phyloP scores from a whole-genome alignment of 129 eudicot species.

The Arctium minus region DNA sequence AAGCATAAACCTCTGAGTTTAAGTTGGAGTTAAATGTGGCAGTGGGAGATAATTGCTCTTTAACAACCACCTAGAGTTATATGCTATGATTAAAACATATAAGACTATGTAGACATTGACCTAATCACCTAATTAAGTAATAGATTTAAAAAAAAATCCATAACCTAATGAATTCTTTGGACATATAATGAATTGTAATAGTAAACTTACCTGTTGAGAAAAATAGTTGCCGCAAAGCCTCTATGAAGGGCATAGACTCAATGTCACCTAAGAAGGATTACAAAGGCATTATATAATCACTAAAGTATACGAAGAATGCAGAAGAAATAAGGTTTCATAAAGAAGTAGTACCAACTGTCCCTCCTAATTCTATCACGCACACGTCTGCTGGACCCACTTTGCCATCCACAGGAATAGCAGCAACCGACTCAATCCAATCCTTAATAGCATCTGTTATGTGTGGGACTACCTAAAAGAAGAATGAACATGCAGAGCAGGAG shows the following conservation, averaged over 20 bases:
- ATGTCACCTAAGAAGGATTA: slow-evolving; percentile 70
- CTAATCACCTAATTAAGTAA: neutral
- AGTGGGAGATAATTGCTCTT: neutral
- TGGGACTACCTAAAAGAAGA: slow-evolving; percentile 74
- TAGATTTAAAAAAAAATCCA: neutral
- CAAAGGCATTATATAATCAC: slow-evolving; percentile 6
- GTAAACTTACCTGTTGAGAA: slow-evolving; percentile 69
- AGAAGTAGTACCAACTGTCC: slow-evolving; percentile 77
- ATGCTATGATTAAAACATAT: neutral
- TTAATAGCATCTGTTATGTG: slow-evolving; percentile 94
- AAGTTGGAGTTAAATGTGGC: slow-evolving; percentile 15
- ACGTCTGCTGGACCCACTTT: slow-evolving; percentile 94
- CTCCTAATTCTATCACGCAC: slow-evolving; percentile 96
- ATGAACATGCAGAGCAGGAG: slow-evolving; percentile 19
- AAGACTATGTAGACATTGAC: neutral
- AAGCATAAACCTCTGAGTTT: neutral
- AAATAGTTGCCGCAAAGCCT: slow-evolving; percentile 87
- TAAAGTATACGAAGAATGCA: neutral
- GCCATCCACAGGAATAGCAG: slow-evolving; percentile 90
- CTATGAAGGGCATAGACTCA: slow-evolving; percentile 99
- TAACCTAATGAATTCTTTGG: neutral
- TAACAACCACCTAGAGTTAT: neutral
- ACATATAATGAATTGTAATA: neutral
- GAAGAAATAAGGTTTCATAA: neutral
- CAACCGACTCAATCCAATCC: slow-evolving; percentile 88